These are phyloP conservation scores for Gamsiella multidivaricata DNA, from an alignment of 192 early-diverging fungal species.

Conservation along the genomic window DNA sequence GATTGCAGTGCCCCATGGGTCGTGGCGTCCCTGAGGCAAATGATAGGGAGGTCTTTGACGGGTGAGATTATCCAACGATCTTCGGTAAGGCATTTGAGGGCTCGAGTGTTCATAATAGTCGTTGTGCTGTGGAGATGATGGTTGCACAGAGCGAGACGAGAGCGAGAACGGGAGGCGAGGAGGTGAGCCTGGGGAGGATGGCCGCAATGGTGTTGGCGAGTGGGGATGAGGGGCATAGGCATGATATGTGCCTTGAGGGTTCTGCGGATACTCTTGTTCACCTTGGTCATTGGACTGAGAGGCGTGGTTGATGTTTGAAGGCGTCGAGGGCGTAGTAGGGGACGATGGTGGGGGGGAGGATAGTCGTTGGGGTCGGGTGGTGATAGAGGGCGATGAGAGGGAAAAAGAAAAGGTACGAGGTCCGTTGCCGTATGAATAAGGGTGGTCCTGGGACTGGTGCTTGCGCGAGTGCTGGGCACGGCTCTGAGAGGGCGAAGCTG, in stretches of 20 bases:
- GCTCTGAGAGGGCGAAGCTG: background rate
- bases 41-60: slow-evolving; percentile 7
- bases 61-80: slow-evolving; percentile 5
- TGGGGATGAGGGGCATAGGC: background rate
- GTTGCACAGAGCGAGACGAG: slow-evolving; percentile 17
- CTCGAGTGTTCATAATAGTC: slow-evolving; percentile 3
- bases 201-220: slow-evolving; percentile 7
- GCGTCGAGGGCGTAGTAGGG: background rate
- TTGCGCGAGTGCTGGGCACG: slow-evolving; percentile 14
- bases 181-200: slow-evolving; percentile 10
- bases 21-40: slow-evolving; percentile 17
- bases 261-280: slow-evolving; percentile 48
- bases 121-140: slow-evolving; percentile 14
- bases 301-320: background rate
- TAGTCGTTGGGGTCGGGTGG: slow-evolving; percentile 9
- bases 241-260: slow-evolving; percentile 29
- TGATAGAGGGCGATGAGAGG: slow-evolving; percentile 14
- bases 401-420: slow-evolving; percentile 11
- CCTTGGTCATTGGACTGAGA: background rate
- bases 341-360: background rate
- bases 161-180: slow-evolving; percentile 29
- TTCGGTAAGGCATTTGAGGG: slow-evolving; percentile 4
- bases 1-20: slow-evolving; percentile 26
- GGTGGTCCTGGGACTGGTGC: slow-evolving; percentile 4
- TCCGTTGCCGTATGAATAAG: slow-evolving; percentile 5